Base-by-base conservation (phyloP, 2,329 filamentous ascomycete genomes). In the Elsinoe arachidis region DNA sequence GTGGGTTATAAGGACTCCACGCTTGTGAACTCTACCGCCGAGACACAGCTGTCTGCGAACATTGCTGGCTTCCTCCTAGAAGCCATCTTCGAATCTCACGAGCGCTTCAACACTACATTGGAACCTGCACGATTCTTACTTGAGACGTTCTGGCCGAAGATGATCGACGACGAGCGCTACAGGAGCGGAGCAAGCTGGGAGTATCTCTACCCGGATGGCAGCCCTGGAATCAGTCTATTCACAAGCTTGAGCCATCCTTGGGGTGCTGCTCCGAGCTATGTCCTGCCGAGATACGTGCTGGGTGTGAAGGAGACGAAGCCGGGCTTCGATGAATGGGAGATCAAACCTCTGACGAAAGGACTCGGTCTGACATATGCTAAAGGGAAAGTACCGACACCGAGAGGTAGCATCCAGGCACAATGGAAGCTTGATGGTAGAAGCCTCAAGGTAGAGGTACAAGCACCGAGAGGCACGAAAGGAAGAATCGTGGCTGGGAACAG, bases 201-300 rank as follows among this genome's bases (percentile, higher is more conserved):
- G 59, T 77, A 78, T 44, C 64, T 76, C 1, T 66, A 69, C 38
- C 67, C 69, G 0, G 65, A 72, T 23, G 69, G 70, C 1, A 63
- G 64, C 0, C 75, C 76, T 0, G 75, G 74, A 0, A 64, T 78
- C 1, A 68, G 68, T 10, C 59, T 73, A 0, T 78, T 70, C 61
- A 78, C 76, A 1, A 73, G 70, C 41, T 62, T 75, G 1, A 64
- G 67, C 1, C 75, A 77, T 59, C 73, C 74, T 0, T 78, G 74
- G 75, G 71, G 74, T 33, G 73, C 69, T 0, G 74, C 73, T 5
- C 71, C 74, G 1, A 76, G 74, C 6, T 78, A 76, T 46, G 62
- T 77, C 2, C 56, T 78, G 12, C 75, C 66, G 1, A 68, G 72
- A 37, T 72, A 67, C 60, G 63, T 68, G 5, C 60, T 66, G 2